Evolutionary conservation across 192 early-diverging fungal genomes (phyloP), one percentile per base, ranked within the genome.

Genomic region (Phlyctochytrium planicorne): DNA sequence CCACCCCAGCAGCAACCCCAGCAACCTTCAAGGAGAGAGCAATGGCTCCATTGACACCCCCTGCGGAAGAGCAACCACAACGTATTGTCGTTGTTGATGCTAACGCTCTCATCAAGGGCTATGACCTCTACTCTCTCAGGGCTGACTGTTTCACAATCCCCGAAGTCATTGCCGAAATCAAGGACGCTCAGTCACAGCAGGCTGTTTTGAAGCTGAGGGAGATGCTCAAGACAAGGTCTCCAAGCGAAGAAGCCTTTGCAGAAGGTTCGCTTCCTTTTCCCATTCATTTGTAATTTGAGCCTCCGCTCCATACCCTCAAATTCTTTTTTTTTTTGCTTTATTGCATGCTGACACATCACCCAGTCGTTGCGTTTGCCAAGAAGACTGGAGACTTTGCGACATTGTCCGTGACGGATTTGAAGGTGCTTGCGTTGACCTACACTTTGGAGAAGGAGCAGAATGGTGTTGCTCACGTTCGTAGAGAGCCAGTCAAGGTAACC

Each of bases 371-470:
- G 3, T 97, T 97, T 78, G 82, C 95, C 47, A 91, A 90, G 66
- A 89, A 89, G 70, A 95, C 96, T 2, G 96, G 96, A 52, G 96
- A 98, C 78, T 95, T 87, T 73, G 72, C 90, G 25, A 79, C 81
- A 30, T 79, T 98, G 20, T 90, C 90, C 17, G 65, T 81, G 27
- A 88, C 91, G 16, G 96, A 98, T 88, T 70, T 98, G 59, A 91
- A 89, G 71, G 88, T 98, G 12, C 75, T 98, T 29, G 96, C 96
- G 2, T 75, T 98, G 67, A 88, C 91, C 0, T 92, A 88, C 60
- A 92, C 91, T 84, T 70, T 98, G 25, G 94, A 95, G 65, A 84
- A 88, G 65, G 87, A 92, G 71, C 78, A 71, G 24, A 89, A 91
- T 65, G 95, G 94, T 0, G 75, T 83, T 65, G 77, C 72, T 34